A percentile compares a stretch with the other conserved stretches of the same genome.
These are phyloP conservation scores for Nitzschia putrida DNA, from an alignment of 108 stramenopile species.

Conservation along the genomic window DNA sequence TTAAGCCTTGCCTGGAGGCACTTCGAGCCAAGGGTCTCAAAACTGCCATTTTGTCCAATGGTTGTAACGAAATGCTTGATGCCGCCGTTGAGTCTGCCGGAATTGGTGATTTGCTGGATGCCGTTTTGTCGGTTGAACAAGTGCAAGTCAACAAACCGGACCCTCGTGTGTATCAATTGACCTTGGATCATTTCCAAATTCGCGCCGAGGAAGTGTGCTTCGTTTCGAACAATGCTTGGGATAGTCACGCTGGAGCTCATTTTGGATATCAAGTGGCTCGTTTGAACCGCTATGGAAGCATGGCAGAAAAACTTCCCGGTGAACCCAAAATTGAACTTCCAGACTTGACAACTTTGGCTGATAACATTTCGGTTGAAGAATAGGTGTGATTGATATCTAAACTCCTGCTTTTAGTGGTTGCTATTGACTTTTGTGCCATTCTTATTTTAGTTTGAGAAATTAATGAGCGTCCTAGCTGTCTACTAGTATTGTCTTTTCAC, in stretches of 20 bases:
- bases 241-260: slow-evolving; percentile 1
- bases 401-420: too few relatives aligned
- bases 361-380: neutral
- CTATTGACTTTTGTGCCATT: too few relatives aligned
- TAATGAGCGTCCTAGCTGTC: too few relatives aligned
- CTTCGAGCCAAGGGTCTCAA: neutral
- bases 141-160: neutral
- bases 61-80: neutral
- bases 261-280: neutral
- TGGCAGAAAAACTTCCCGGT: neutral
- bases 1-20: neutral
- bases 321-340: neutral
- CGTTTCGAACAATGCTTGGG: neutral
- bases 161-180: neutral
- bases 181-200: neutral
- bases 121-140: neutral
- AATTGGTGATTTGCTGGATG: neutral
- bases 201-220: neutral
- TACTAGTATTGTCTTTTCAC: too few relatives aligned
- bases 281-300: neutral
- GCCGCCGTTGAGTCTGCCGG: neutral
- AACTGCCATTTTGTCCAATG: neutral
- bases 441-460: too few relatives aligned
- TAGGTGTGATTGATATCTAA: too few relatives aligned
- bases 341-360: neutral